phyloP scores from a whole-genome alignment of 108 stramenopile genomes.

The Pseudonitzschia pungens region DNA sequence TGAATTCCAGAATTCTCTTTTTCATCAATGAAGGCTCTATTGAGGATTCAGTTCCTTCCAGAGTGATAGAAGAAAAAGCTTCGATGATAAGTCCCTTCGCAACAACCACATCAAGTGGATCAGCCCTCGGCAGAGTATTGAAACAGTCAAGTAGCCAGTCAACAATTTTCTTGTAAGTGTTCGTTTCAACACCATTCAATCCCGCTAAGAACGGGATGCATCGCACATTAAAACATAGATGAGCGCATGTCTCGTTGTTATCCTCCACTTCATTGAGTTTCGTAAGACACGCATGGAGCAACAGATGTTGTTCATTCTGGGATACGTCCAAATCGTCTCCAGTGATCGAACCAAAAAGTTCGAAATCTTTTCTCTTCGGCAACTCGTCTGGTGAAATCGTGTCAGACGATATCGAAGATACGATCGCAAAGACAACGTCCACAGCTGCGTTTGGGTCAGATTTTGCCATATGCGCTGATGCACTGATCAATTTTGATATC shows the following conservation, averaged over 20 bases:
- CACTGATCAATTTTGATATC: conserved; percentile 44
- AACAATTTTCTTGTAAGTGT: conserved; percentile 13
- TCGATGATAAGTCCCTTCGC: conserved; percentile 46
- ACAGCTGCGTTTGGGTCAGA: conserved; percentile 34
- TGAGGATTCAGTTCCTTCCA: not conserved
- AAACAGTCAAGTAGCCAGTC: conserved; percentile 21
- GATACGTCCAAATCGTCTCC: not conserved
- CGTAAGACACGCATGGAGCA: conserved; percentile 13
- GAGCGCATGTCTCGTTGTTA: conserved; percentile 12
- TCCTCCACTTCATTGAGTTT: conserved; percentile 21
- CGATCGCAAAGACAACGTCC: conserved; percentile 34
- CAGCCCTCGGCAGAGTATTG: not conserved
- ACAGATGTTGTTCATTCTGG: not conserved
- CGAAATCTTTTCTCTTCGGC: conserved; percentile 1
- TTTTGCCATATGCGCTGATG: conserved; percentile 32
- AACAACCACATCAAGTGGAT: not conserved
- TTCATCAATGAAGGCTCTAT: conserved; percentile 12
- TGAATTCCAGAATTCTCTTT: conserved; percentile 27
- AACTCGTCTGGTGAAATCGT: conserved; percentile 5
- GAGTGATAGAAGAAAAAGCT: conserved; percentile 46
- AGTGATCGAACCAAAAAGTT: not conserved
- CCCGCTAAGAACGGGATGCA: conserved; percentile 55
- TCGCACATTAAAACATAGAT: conserved; percentile 41
- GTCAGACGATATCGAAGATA: not conserved
- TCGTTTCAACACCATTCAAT: conserved; percentile 26